Evolutionary conservation across 352 stramenopile genomes (phyloP).

Genomic region (Phytophthora constricta): DNA sequence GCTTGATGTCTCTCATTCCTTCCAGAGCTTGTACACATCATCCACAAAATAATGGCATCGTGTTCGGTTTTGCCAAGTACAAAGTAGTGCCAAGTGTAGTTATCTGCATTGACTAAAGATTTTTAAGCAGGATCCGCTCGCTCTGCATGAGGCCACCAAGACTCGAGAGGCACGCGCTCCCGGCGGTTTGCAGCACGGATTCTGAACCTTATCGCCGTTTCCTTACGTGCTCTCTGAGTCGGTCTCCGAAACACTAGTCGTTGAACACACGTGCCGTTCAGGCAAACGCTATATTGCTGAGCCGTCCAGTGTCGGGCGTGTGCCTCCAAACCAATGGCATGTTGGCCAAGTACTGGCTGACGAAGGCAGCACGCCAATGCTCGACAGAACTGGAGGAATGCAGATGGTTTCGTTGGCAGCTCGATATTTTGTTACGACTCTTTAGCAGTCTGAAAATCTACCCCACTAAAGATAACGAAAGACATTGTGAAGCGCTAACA

Average conservation of each 20-base stretch:
- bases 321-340: constrained; percentile 22
- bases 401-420: too few species aligned
- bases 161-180: constrained; percentile 8
- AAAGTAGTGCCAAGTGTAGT: constrained; percentile 12
- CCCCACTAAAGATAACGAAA: too few species aligned
- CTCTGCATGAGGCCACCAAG: background rate
- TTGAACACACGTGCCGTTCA: constrained; percentile 5
- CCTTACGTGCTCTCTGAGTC: background rate
- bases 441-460: too few species aligned
- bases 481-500: too few species aligned
- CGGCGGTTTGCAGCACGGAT: constrained; percentile 20
- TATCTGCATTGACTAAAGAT: background rate
- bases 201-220: constrained; percentile 15
- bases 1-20: background rate
- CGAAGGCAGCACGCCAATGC: too few species aligned
- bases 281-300: constrained; percentile 19
- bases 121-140: background rate
- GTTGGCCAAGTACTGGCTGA: background rate
- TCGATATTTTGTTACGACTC: too few species aligned
- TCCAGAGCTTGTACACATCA: constrained; percentile 4
- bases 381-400: too few species aligned
- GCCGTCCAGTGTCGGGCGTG: constrained; percentile 10
- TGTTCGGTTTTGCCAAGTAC: background rate
- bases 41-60: background rate
- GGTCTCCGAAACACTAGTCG: background rate